A percentile compares a stretch with the other conserved stretches of the same genome.
These are phyloP conservation scores for Verticillium longisporum DNA, from an alignment of 2,329 filamentous ascomycete species.

Conservation along the genomic window DNA sequence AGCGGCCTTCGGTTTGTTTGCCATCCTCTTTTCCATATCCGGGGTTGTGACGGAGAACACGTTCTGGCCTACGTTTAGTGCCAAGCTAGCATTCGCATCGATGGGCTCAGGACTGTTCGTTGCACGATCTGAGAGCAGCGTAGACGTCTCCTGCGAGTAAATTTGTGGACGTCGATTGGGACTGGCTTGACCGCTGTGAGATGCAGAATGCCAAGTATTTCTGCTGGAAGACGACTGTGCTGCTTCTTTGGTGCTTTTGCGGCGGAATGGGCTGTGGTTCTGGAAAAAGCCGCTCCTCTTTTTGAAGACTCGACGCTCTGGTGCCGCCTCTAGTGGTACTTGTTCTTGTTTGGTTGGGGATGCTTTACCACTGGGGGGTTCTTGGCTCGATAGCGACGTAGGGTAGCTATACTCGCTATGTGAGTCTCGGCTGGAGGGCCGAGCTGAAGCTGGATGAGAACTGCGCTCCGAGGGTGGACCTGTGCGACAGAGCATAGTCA, in stretches of 20 bases:
- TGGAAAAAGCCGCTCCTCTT: slow-evolving; percentile 86
- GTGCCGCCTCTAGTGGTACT: slow-evolving; percentile 26
- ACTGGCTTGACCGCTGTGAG: slow-evolving; percentile 13
- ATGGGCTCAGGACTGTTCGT: slow-evolving; percentile 70
- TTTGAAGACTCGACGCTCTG: slow-evolving; percentile 61
- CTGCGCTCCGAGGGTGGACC: slow-evolving; percentile 53
- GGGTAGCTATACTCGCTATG: slow-evolving; percentile 87
- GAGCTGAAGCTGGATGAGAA: slow-evolving; percentile 48
- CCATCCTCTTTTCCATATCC: slow-evolving; percentile 46
- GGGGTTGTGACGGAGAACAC: slow-evolving; percentile 87
- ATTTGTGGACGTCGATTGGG: slow-evolving; percentile 30
- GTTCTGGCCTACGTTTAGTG: slow-evolving; percentile 91
- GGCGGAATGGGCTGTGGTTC: slow-evolving; percentile 83
- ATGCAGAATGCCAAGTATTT: slow-evolving; percentile 52
- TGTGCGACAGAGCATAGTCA: slow-evolving; percentile 93
- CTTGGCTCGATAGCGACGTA: slow-evolving; percentile 81
- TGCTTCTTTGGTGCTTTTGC: slow-evolving; percentile 78
- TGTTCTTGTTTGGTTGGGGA: slow-evolving; percentile 66
- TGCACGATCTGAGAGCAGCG: slow-evolving; percentile 33
- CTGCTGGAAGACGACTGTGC: slow-evolving; percentile 36
- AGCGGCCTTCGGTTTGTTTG: slow-evolving; percentile 28
- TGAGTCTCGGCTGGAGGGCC: slow-evolving; percentile 79
- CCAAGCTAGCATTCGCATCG: slow-evolving; percentile 86
- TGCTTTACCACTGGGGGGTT: slow-evolving; percentile 64
- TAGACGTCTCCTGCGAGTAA: slow-evolving; percentile 29